Percentiles rank a stretch among this genome's conserved stretches.
Evolutionary conservation across 139 green algal genomes (phyloP).

Genomic region (Nannochloris sp.): DNA sequence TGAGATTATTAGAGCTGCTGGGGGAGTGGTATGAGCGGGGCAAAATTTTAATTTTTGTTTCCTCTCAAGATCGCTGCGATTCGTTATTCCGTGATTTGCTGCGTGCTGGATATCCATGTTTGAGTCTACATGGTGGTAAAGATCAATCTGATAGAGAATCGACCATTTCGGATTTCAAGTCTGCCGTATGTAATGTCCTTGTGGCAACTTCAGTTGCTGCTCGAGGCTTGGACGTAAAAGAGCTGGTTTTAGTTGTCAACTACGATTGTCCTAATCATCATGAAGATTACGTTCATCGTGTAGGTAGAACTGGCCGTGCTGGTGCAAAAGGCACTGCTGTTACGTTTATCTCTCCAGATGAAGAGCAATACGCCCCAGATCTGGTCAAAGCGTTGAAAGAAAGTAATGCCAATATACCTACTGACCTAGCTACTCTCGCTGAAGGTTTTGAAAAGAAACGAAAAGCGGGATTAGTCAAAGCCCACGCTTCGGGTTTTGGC

Average conservation of each 20-base stretch:
- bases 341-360: slow-evolving; percentile 88
- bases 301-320: slow-evolving; percentile 77
- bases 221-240: slow-evolving; percentile 90
- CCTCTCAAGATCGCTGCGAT: slow-evolving; percentile 89
- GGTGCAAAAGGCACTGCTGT: slow-evolving; percentile 56
- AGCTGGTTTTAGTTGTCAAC: slow-evolving; percentile 92
- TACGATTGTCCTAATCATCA: slow-evolving; percentile 97
- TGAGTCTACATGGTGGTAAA: slow-evolving; percentile 94
- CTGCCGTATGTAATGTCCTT: slow-evolving; percentile 86
- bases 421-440: slow-evolving; percentile 61
- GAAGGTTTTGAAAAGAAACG: slow-evolving; percentile 70
- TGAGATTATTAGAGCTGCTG: slow-evolving; percentile 91
- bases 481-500: slow-evolving; percentile 81
- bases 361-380: slow-evolving; percentile 89
- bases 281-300: slow-evolving; percentile 96
- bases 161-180: slow-evolving; percentile 95
- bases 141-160: slow-evolving; percentile 92
- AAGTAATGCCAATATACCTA: slow-evolving; percentile 60
- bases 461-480: slow-evolving; percentile 64
- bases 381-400: slow-evolving; percentile 91
- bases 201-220: slow-evolving; percentile 86
- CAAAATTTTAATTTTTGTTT: slow-evolving; percentile 85
- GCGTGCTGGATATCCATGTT: slow-evolving; percentile 80
- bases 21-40: slow-evolving; percentile 80
- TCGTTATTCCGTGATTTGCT: slow-evolving; percentile 86